phyloP scores from a whole-genome alignment of 2,329 filamentous ascomycete species.

The Neofusicoccum sp. region DNA sequence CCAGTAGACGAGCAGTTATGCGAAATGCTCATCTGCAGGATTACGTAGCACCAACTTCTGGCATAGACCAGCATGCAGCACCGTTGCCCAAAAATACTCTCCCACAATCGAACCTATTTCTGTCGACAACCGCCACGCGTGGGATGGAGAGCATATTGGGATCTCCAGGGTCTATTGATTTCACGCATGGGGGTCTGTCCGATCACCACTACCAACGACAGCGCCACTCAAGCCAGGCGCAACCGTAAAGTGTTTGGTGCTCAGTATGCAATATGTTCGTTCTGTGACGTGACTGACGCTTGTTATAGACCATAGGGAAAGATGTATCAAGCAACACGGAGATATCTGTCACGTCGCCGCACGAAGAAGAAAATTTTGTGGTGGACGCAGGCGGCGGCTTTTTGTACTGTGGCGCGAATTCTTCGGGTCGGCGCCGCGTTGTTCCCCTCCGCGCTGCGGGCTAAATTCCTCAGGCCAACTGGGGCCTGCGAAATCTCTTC shows the following conservation, averaged over 20 bases:
- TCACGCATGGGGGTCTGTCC: slow-evolving; percentile 49
- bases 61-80: slow-evolving; percentile 18
- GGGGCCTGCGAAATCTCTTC: slow-evolving; percentile 23
- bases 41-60: slow-evolving; percentile 14
- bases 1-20: slow-evolving; percentile 13
- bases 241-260: slow-evolving; percentile 44
- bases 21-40: slow-evolving; percentile 19
- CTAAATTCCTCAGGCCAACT: slow-evolving; percentile 20
- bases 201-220: slow-evolving; percentile 50
- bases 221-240: slow-evolving; percentile 37
- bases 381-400: not conserved
- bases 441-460: not conserved
- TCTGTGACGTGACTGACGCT: slow-evolving; percentile 83
- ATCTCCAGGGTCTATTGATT: slow-evolving; percentile 18
- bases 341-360: slow-evolving; percentile 75
- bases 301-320: slow-evolving; percentile 38
- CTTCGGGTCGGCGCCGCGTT: not conserved
- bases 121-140: not conserved
- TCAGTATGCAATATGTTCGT: slow-evolving; percentile 70
- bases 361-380: slow-evolving; percentile 65
- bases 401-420: not conserved
- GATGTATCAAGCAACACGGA: slow-evolving; percentile 76
- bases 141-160: slow-evolving; percentile 13
- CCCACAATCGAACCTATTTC: not conserved
- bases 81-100: slow-evolving; percentile 11